Percentiles rank a stretch among this genome's conserved stretches.
Evolutionary conservation across 148 eudicot genomes (phyloP).

Genomic region (Silene uniflora): DNA sequence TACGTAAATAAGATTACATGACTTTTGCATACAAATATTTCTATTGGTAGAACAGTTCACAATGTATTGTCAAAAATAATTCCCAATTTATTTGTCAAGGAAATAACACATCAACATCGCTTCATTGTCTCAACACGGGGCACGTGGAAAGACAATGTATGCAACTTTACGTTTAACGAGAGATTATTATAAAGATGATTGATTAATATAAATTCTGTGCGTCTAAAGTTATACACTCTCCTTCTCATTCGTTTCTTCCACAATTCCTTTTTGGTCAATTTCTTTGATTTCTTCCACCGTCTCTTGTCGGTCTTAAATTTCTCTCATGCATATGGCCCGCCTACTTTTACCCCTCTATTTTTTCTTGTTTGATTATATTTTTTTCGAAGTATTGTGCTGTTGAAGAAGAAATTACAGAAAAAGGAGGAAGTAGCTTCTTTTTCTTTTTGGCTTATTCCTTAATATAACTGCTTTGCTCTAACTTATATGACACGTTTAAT

Average conservation of each 20-base stretch:
- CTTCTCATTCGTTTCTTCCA: too few relatives aligned
- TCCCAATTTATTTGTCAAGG: background rate
- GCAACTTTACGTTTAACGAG: background rate
- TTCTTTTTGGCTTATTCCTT: background rate
- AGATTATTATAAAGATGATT: background rate
- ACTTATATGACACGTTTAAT: background rate
- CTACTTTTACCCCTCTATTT: too few relatives aligned
- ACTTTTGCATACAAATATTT: background rate
- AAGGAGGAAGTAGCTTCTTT: background rate
- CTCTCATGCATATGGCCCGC: too few relatives aligned
- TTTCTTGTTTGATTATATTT: too few relatives aligned
- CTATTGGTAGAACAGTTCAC: background rate
- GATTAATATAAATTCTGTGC: background rate
- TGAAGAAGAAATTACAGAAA: too few relatives aligned
- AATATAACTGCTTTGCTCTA: background rate
- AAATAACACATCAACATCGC: background rate
- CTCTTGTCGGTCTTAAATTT: too few relatives aligned
- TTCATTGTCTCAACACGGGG: background rate
- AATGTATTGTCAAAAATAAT: background rate
- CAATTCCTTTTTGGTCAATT: too few relatives aligned
- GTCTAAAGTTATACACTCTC: background rate
- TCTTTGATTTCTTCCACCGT: too few relatives aligned
- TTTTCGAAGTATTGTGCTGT: too few relatives aligned
- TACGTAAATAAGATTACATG: background rate
- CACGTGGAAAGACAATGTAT: background rate